Evolutionary conservation across 1,139 yeast genomes (phyloP).

Genomic region (Magnusiomyces sp.): DNA sequence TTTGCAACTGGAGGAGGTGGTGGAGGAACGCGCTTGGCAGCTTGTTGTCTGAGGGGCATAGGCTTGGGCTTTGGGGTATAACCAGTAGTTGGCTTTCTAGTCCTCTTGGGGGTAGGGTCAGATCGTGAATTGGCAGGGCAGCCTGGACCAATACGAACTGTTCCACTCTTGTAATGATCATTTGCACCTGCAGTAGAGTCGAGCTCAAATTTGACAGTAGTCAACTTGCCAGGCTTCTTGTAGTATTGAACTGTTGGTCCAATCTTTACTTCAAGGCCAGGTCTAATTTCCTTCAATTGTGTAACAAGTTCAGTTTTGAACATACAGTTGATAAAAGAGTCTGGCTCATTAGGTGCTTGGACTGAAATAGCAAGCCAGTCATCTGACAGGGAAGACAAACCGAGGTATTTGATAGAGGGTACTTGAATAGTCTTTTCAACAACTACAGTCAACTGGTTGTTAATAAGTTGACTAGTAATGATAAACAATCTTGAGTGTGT

Average conservation of each 20-base stretch:
- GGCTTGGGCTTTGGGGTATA: slow-evolving; percentile 16
- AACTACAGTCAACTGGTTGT: slow-evolving; percentile 59
- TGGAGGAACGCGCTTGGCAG: slow-evolving; percentile 15
- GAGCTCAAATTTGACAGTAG: slow-evolving; percentile 58
- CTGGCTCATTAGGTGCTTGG: slow-evolving; percentile 48
- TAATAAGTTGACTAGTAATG: slow-evolving; percentile 62
- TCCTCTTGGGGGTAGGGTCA: slow-evolving; percentile 60
- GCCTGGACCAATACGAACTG: slow-evolving; percentile 76
- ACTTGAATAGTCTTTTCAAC: slow-evolving; percentile 61
- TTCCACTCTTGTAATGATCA: slow-evolving; percentile 81
- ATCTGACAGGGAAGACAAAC: slow-evolving; percentile 71
- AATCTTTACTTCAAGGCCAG: slow-evolving; percentile 52
- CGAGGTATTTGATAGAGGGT: slow-evolving; percentile 52
- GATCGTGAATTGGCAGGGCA: slow-evolving; percentile 63
- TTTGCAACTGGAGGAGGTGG: slow-evolving; percentile 26
- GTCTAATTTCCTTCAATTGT: slow-evolving; percentile 57
- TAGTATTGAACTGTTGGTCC: slow-evolving; percentile 72
- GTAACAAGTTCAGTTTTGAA: slow-evolving; percentile 88
- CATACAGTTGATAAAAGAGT: slow-evolving; percentile 66
- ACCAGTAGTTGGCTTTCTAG: slow-evolving; percentile 21
- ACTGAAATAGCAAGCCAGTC: slow-evolving; percentile 85
- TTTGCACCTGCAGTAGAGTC: slow-evolving; percentile 49
- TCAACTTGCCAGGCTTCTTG: slow-evolving; percentile 78
- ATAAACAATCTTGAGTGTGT: slow-evolving; percentile 57
- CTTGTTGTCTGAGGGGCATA: slow-evolving; percentile 14